Evolutionary conservation across 345 rosid genomes (phyloP), one percentile per base, ranked within the genome.

Genomic region (Lumnitzera littorea): DNA sequence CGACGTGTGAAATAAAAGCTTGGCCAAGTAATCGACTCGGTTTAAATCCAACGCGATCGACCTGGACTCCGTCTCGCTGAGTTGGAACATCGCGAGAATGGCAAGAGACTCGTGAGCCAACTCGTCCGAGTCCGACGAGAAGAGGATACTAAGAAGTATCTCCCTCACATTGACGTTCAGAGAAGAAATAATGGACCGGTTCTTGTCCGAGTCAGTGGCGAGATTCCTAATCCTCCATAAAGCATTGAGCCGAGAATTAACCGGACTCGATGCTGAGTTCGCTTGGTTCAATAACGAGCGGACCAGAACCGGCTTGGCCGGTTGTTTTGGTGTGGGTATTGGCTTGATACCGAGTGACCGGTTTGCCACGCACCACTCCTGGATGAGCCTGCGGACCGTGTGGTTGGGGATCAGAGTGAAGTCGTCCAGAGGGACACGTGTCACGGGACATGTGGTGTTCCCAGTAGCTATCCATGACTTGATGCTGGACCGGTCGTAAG

Each of bases 341-440:
- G 97, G 85, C 63, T 84, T 78, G 16, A 94, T 68, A 36, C 99
- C 97, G 46, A 79, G 79, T 46, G 86, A 74, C 15, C 90, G 86
- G 73, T 94, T 83, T 1, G 91, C 92, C 27, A 94, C 97, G 72
- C 96, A 94, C 99, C 99, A 94, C 31, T 84, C 96, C 66, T 94
- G 99, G 68, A 94, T 94, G 12, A 94, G 82, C n/a, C 99, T 91
- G 58, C 99, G 97, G 66, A 94, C 97, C 55, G 96, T 94, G 80
- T 94, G 99, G 78, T 94, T 94, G 2, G 99, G 99, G 46, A 90
- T 94, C 67, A 94, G 71, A 52, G 89, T 84, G 76, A 88, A 94
- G 60, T 90, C 97, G 58, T 78, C 51, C 73, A 94, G 97, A 0
- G 86, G 71, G 52, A 73, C 56, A 0, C 99, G 87, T 31, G 96